A percentile compares a stretch with the other conserved stretches of the same genome.
phyloP scores from a whole-genome alignment of 2,329 filamentous ascomycete genomes.

The Colletotrichum lentis region DNA sequence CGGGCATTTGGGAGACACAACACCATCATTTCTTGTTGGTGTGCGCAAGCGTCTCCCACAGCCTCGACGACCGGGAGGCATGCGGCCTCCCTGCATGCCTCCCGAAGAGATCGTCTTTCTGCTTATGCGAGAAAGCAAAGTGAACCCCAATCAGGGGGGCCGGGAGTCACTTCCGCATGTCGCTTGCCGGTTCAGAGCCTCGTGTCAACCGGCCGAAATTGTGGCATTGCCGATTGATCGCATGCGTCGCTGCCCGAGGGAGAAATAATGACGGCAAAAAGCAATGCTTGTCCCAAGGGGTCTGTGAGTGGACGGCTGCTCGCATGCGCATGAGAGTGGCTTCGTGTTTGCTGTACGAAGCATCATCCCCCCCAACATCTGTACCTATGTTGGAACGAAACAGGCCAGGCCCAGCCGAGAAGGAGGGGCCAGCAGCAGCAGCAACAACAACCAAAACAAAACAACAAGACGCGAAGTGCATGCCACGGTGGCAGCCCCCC shows the following conservation, averaged over 20 bases:
- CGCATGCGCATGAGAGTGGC: conserved; percentile 22
- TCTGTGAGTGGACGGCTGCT: conserved; percentile 24
- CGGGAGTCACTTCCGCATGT: conserved; percentile 22
- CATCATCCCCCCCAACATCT: conserved; percentile 21
- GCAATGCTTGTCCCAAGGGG: conserved; percentile 24
- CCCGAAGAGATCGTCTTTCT: conserved; percentile 32
- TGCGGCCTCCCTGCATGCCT: conserved; percentile 35
- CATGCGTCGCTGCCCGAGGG: conserved; percentile 38
- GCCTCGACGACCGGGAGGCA: conserved; percentile 17
- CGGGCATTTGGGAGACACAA: conserved; percentile 35
- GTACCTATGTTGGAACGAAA: conserved; percentile 27
- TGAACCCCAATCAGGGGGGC: conserved; percentile 25
- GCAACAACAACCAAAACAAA: background rate
- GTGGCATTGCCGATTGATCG: conserved; percentile 34
- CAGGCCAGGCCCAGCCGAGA: conserved; percentile 20
- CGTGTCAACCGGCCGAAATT: conserved; percentile 37
- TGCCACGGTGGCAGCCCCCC: background rate
- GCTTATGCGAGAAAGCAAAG: conserved; percentile 34
- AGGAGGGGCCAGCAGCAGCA: background rate
- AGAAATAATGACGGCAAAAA: conserved; percentile 28
- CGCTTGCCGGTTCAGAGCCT: conserved; percentile 28
- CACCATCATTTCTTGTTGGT: conserved; percentile 33
- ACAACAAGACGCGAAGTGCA: conserved; percentile 8
- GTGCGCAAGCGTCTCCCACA: conserved; percentile 33
- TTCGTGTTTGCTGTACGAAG: conserved; percentile 22